phyloP scores from a whole-genome alignment of 2,329 filamentous ascomycete genomes.

The Ophiosphaerella herpotricha region DNA sequence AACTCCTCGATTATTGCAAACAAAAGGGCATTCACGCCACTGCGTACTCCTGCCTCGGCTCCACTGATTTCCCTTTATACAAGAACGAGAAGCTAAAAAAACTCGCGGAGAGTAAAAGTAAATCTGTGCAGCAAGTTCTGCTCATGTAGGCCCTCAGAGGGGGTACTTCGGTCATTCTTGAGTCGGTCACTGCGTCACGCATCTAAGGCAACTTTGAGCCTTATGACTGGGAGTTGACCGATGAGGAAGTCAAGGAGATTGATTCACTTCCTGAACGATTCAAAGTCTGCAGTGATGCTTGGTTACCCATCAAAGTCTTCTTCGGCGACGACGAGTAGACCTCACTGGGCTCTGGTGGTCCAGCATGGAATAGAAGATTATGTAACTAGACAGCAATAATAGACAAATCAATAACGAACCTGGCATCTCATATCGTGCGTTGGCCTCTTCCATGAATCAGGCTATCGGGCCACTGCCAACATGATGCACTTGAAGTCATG shows the following conservation, averaged over 20 bases:
- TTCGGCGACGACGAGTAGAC: conserved; percentile 76
- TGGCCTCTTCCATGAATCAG: neutral
- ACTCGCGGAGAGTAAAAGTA: conserved; percentile 67
- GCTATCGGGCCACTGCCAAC: no score
- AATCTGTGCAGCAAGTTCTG: conserved; percentile 75
- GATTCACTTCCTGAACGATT: conserved; percentile 73
- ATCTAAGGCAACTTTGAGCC: conserved; percentile 77
- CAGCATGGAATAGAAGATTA: conserved; percentile 5
- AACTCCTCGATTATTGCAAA: conserved; percentile 73
- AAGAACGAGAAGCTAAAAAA: conserved; percentile 67
- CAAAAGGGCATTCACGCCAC: conserved; percentile 76
- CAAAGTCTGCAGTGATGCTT: conserved; percentile 71
- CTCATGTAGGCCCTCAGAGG: conserved; percentile 78
- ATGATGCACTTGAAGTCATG: conserved; percentile 10
- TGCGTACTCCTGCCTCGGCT: conserved; percentile 75
- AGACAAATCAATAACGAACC: no score
- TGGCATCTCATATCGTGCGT: neutral
- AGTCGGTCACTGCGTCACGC: conserved; percentile 73
- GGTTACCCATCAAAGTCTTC: conserved; percentile 79
- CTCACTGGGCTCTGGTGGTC: neutral
- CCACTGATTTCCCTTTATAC: conserved; percentile 70
- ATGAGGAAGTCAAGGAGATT: conserved; percentile 72
- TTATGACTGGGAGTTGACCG: conserved; percentile 73
- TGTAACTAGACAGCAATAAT: neutral
- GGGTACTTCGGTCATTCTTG: conserved; percentile 83